phyloP scores from a whole-genome alignment of 1,139 yeast species.

The Debaryomycetaceae sp. region DNA sequence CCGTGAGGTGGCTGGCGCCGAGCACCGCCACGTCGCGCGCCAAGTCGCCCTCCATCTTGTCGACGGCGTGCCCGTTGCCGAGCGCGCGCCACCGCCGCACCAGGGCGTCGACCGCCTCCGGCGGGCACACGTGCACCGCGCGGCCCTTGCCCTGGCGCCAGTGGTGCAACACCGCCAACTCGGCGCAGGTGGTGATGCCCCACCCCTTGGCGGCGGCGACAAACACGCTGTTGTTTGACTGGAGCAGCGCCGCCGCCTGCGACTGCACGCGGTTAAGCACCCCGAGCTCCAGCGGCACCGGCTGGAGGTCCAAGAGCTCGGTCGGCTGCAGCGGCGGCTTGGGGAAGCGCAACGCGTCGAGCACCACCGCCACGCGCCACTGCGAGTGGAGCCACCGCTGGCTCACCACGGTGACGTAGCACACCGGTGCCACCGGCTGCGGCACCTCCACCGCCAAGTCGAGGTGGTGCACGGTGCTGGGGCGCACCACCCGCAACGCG shows the following conservation, averaged over 20 bases:
- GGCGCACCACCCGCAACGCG: conserved; percentile 45
- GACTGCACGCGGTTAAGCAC: conserved; percentile 71
- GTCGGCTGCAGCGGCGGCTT: conserved; percentile 65
- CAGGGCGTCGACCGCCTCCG: conserved; percentile 47
- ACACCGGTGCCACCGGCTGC: conserved; percentile 69
- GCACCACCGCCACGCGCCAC: conserved; percentile 54
- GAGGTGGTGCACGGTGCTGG: conserved; percentile 49
- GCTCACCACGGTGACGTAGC: conserved; percentile 67
- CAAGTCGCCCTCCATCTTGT: conserved; percentile 61
- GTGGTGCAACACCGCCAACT: conserved; percentile 64
- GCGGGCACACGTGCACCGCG: conserved; percentile 67
- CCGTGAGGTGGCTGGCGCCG: conserved; percentile 58
- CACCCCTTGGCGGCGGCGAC: conserved; percentile 73
- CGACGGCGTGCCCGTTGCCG: conserved; percentile 37
- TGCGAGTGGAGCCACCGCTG: conserved; percentile 85
- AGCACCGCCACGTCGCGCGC: conserved; percentile 50
- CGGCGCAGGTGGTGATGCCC: conserved; percentile 72
- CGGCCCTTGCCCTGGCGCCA: conserved; percentile 60
- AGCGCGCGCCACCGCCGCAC: conserved; percentile 49
- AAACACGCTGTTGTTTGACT: conserved; percentile 55
- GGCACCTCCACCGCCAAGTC: conserved; percentile 62
- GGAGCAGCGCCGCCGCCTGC: conserved; percentile 57
- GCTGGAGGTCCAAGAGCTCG: conserved; percentile 46
- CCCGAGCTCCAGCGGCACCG: conserved; percentile 43
- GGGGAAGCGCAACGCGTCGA: conserved; percentile 58